These are phyloP conservation scores for Aspergillus sp. DNA, from an alignment of 2,329 filamentous ascomycete genomes.

Conservation along the genomic window DNA sequence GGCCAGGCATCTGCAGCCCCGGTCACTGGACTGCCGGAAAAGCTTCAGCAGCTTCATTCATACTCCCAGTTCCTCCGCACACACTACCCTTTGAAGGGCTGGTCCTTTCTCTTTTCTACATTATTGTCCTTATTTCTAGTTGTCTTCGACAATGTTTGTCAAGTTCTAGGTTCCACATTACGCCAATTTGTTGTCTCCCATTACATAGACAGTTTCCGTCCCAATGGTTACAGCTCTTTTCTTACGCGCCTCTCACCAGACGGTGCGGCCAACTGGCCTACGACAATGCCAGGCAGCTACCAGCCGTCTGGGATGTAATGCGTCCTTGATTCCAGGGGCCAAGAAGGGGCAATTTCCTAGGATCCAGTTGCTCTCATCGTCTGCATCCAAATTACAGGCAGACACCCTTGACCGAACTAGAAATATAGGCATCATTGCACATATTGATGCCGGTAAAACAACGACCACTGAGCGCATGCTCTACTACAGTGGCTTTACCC, in stretches of 20 bases:
- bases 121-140: neutral
- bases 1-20: slow-evolving; percentile 20
- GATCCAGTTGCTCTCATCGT: slow-evolving; percentile 33
- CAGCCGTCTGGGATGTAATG: slow-evolving; percentile 11
- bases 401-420: slow-evolving; percentile 65
- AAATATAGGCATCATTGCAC: slow-evolving; percentile 98
- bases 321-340: neutral
- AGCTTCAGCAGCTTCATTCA: slow-evolving; percentile 11
- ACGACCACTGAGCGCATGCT: slow-evolving; percentile 99
- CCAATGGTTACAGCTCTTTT: slow-evolving; percentile 36
- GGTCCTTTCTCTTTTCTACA: neutral
- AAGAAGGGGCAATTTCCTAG: neutral
- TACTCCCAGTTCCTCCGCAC: neutral
- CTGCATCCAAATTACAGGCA: slow-evolving; percentile 23
- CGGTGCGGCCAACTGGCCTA: slow-evolving; percentile 22
- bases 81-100: neutral
- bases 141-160: neutral
- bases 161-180: neutral
- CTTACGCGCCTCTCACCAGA: slow-evolving; percentile 30
- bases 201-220: slow-evolving; percentile 14
- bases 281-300: slow-evolving; percentile 5
- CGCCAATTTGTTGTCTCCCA: neutral
- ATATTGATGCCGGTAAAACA: slow-evolving; percentile 98
- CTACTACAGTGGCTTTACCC: slow-evolving; percentile 88
- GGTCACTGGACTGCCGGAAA: slow-evolving; percentile 11